Evolutionary conservation across 164 flowering plant genomes (phyloP).

Genomic region (Umbilicus rupestris): DNA sequence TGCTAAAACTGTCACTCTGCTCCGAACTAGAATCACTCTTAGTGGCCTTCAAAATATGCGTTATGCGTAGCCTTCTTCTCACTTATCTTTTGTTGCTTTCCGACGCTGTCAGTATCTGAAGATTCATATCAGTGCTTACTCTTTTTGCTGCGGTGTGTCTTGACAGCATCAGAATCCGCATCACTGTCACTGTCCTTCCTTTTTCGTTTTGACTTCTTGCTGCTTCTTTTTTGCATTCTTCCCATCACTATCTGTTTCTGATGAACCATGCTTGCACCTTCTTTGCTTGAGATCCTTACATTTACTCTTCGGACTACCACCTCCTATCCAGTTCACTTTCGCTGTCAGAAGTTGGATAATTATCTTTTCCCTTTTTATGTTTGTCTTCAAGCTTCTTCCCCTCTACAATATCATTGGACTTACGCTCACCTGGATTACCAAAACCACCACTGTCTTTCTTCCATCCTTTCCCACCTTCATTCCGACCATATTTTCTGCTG

Average conservation of each 20-base stretch:
- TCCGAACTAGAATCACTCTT: conserved; percentile 15
- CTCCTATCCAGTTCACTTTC: conserved; percentile 16
- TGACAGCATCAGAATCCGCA: conserved; percentile 1
- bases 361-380: conserved; percentile 13
- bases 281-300: conserved; percentile 14
- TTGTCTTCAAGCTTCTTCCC: conserved; percentile 20
- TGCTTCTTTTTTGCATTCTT: conserved; percentile 6
- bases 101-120: neutral
- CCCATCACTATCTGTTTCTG: conserved; percentile 16
- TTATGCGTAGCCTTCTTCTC: conserved; percentile 13
- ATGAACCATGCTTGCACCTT: conserved; percentile 11
- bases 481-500: conserved; percentile 12
- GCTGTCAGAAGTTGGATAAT: conserved; percentile 8
- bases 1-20: conserved; percentile 22
- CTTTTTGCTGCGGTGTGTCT: neutral
- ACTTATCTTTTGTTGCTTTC: conserved; percentile 6
- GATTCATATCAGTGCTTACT: neutral
- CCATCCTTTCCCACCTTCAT: conserved; percentile 17
- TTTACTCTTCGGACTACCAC: conserved; percentile 8
- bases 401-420: conserved; percentile 9
- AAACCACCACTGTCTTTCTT: conserved; percentile 18
- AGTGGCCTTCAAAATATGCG: conserved; percentile 13
- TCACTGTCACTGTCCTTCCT: neutral
- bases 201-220: neutral
- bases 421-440: conserved; percentile 24